A percentile compares a stretch with the other conserved stretches of the same genome.
These are phyloP conservation scores for Diaporthe humulicola DNA, from an alignment of 2,329 filamentous ascomycete species.

Conservation along the genomic window DNA sequence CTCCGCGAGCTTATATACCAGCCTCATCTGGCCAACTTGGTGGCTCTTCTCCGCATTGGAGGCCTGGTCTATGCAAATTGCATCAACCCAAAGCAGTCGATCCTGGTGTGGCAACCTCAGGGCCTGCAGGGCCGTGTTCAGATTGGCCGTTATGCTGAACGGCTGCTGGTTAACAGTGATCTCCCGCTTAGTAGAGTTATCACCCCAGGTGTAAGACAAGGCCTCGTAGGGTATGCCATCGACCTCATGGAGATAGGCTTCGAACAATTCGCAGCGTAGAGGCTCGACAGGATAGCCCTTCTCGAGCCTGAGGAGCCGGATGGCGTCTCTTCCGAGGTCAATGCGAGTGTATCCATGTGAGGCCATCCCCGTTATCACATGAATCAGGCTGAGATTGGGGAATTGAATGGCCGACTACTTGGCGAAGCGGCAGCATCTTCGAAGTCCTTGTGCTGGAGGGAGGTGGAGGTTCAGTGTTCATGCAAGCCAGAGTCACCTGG, in stretches of 20 bases:
- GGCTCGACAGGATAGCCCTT: background rate
- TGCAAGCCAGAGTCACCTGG: background rate
- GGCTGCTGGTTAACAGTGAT: slow-evolving; percentile 6
- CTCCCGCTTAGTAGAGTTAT: background rate
- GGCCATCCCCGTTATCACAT: background rate
- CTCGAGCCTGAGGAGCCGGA: slow-evolving; percentile 17
- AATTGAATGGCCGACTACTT: too few species aligned
- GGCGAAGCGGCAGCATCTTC: background rate
- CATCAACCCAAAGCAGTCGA: slow-evolving; percentile 27
- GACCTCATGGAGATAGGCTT: slow-evolving; percentile 8
- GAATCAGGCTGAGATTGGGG: too few species aligned
- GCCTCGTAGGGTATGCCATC: slow-evolving; percentile 22
- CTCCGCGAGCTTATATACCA: slow-evolving; percentile 38
- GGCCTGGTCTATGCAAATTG: slow-evolving; percentile 37
- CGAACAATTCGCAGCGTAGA: slow-evolving; percentile 18
- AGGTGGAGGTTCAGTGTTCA: background rate
- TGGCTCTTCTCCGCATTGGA: slow-evolving; percentile 36
- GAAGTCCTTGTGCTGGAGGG: background rate
- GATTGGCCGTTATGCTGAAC: slow-evolving; percentile 10
- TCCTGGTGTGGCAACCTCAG: slow-evolving; percentile 9
- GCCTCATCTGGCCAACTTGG: slow-evolving; percentile 40
- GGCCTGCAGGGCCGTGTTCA: slow-evolving; percentile 9
- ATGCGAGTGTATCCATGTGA: background rate
- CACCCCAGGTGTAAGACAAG: slow-evolving; percentile 30
- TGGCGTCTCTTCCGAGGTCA: slow-evolving; percentile 13